phyloP scores from a whole-genome alignment of 495 filamentous ascomycete species.

The Neurospora sp. region DNA sequence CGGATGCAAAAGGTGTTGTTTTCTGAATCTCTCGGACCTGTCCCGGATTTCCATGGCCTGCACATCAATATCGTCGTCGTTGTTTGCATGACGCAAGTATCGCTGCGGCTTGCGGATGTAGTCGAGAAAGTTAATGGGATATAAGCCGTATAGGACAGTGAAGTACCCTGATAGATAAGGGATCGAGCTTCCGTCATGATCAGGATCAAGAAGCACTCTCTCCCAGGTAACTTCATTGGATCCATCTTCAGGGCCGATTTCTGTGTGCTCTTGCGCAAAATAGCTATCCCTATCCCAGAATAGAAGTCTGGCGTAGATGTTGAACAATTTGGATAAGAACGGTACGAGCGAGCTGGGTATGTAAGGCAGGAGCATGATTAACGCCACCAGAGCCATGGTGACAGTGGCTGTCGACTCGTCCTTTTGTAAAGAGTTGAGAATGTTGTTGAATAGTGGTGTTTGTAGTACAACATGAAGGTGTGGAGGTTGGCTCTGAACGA shows the following conservation, averaged over 20 bases:
- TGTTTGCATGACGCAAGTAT: constrained; percentile 54
- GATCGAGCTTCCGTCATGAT: constrained; percentile 47
- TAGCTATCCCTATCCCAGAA: constrained; percentile 56
- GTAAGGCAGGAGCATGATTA: constrained; percentile 69
- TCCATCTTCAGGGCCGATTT: constrained; percentile 20
- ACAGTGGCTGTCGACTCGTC: constrained; percentile 63
- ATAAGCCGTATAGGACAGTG: constrained; percentile 67
- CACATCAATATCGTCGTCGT: constrained; percentile 59
- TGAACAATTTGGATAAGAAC: constrained; percentile 58
- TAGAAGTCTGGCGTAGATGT: constrained; percentile 61
- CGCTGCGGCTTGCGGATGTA: constrained; percentile 67
- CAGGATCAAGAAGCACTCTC: constrained; percentile 43
- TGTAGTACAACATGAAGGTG: constrained; percentile 60
- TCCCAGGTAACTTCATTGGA: constrained; percentile 41
- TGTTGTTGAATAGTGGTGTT: constrained; percentile 54
- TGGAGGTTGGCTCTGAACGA: constrained; percentile 57
- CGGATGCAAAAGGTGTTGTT: constrained; percentile 58
- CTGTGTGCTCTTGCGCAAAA: constrained; percentile 19
- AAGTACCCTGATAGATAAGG: constrained; percentile 70
- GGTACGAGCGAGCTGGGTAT: constrained; percentile 55
- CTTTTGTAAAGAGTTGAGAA: constrained; percentile 58
- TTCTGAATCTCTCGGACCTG: constrained; percentile 55
- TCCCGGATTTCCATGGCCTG: constrained; percentile 60
- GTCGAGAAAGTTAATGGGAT: constrained; percentile 68
- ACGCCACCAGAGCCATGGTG: constrained; percentile 51